phyloP scores from a whole-genome alignment of 2,329 filamentous ascomycete species.

The Decorospora gaudefroyi region DNA sequence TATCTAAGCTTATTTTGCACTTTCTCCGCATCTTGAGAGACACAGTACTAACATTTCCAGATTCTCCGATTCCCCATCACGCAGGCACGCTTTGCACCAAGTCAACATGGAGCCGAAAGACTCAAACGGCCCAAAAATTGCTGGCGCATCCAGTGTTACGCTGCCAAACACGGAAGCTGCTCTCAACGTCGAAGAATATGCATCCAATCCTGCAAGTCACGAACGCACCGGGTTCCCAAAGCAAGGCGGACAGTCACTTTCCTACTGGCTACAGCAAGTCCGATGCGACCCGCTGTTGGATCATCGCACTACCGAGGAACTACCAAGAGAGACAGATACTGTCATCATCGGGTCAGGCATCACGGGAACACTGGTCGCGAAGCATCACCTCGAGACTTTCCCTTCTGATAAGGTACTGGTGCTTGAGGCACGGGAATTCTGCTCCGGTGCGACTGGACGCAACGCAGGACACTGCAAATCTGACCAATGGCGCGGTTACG shows the following conservation, averaged over 20 bases:
- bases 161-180: constrained; percentile 14
- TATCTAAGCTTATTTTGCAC: too few species aligned
- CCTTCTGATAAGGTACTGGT: constrained; percentile 26
- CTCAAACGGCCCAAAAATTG: constrained; percentile 5
- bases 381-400: constrained; percentile 28
- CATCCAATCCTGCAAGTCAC: constrained; percentile 10
- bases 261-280: constrained; percentile 39
- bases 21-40: too few species aligned
- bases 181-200: constrained; percentile 28
- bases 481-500: constrained; percentile 34
- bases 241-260: constrained; percentile 32
- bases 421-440: constrained; percentile 38
- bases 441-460: constrained; percentile 37
- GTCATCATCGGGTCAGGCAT: constrained; percentile 45
- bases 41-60: neutral
- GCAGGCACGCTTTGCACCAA: neutral
- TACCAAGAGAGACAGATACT: constrained; percentile 40
- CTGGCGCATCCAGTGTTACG: constrained; percentile 13
- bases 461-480: constrained; percentile 39
- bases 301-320: constrained; percentile 35
- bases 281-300: constrained; percentile 31
- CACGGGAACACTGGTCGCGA: constrained; percentile 27
- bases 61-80: neutral
- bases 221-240: constrained; percentile 30
- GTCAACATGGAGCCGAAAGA: constrained; percentile 17